Conservation (phyloP, 768 basidiomycete species). For the Mycena albidolilacea region DNA sequence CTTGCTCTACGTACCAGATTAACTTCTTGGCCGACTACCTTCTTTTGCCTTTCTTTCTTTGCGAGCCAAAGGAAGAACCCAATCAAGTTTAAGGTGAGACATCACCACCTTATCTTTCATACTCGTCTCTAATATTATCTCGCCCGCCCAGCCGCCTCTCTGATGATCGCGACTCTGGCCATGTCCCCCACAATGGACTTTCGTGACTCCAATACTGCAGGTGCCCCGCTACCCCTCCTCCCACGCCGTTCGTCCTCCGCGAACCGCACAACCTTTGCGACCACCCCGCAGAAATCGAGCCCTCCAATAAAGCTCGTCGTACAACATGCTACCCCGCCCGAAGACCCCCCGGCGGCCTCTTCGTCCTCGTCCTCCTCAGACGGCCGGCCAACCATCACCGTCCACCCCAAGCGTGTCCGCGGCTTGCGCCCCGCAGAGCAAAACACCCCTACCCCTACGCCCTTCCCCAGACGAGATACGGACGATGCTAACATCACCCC, state of each 20-base stretch:
- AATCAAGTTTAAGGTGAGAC: slow-evolving; percentile 29
- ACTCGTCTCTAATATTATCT: slow-evolving; percentile 13
- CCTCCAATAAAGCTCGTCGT: slow-evolving; percentile 46
- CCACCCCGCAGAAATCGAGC: slow-evolving; percentile 39
- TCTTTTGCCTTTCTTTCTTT: slow-evolving; percentile 34
- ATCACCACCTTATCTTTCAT: slow-evolving; percentile 4
- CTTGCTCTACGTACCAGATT: slow-evolving; percentile 18
- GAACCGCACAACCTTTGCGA: slow-evolving; percentile 45
- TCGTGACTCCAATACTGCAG: slow-evolving; percentile 68
- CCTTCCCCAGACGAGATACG: slow-evolving; percentile 44
- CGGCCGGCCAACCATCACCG: slow-evolving; percentile 51
- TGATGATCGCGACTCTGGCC: slow-evolving; percentile 64
- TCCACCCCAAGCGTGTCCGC: slow-evolving; percentile 55
- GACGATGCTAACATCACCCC: slow-evolving; percentile 48
- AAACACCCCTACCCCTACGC: slow-evolving; percentile 57
- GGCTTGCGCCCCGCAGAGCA: slow-evolving; percentile 56
- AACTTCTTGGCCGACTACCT: slow-evolving; percentile 27
- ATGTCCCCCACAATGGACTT: slow-evolving; percentile 54
- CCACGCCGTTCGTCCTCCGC: slow-evolving; percentile 64
- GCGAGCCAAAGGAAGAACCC: slow-evolving; percentile 33
- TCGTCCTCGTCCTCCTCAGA: slow-evolving; percentile 57
- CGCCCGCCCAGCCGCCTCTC: slow-evolving; percentile 16
- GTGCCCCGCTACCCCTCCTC: slow-evolving; percentile 73
- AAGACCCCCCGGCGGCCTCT: slow-evolving; percentile 51
- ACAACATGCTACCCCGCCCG: slow-evolving; percentile 48